Evolutionary conservation across 371 early-diverging fungal species (phyloP), one percentile per base, ranked within the genome.

Genomic region (Syncephalastrum sp.): DNA sequence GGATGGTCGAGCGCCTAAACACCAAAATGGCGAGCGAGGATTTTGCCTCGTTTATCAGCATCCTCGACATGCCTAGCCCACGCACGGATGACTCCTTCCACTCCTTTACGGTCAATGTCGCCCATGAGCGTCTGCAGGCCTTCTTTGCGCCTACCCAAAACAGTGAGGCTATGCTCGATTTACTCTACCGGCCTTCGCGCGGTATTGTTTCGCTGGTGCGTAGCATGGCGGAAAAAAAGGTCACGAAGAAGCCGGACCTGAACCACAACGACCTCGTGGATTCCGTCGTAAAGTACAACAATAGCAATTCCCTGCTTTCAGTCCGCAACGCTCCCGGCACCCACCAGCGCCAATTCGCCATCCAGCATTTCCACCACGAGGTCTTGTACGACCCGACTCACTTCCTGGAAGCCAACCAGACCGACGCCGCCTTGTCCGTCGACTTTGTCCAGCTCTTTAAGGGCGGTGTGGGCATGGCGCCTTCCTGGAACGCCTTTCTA

Each of bases 1-100:
- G 95, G 91, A 60, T 98, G 13, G 85, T 95, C 12, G 98, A 96
- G 64, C 84, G 87, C 52, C 84, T 94, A 65, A 97, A 97, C 70
- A 68, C 75, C n/a, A 86, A 88, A 52, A 50, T 94, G 23, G 84
- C 87, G 65, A 75, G 76, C 51, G 82, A 85, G 10, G 72, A 81
- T n/a, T 79, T 76, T 42, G 78, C 78, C 45, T 89, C 88, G 63
- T 88, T 91, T 56, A 83, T 93, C 49, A 90, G 89, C 14, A 66
- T 92, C 5, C 66, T 92, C 50, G 91, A 92, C 57, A 68, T 89
- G 56, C 82, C 86, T 15, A 88, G 89, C 1, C 76, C 79, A 2
- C 63, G 70, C 13, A 58, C 62, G 15, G 60, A 68, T 53, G 63
- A 73, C 50, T 61, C 60, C 25, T 63, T 95, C 12, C 84, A 87